phyloP scores from a whole-genome alignment of 306 rosid species.

The Lathyrus sativus region DNA sequence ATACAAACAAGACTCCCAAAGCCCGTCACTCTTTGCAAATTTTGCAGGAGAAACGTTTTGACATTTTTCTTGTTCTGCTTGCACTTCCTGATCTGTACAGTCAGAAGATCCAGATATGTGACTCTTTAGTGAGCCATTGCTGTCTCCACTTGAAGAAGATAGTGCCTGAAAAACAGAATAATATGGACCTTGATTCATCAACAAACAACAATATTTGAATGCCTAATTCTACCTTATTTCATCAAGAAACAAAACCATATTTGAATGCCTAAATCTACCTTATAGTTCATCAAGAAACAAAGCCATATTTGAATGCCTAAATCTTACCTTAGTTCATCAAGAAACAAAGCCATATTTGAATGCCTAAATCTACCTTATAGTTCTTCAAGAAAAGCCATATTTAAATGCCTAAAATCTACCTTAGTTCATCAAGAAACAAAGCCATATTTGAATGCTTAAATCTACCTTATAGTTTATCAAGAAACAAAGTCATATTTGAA shows the following conservation, averaged over 20 bases:
- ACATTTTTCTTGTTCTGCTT: conserved; percentile 26
- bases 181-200: conserved; percentile 9
- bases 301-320: background rate
- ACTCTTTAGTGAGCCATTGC: conserved; percentile 22
- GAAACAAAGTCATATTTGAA: background rate
- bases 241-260: conserved; percentile 20
- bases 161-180: conserved; percentile 46
- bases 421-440: background rate
- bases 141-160: conserved; percentile 32
- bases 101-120: conserved; percentile 41
- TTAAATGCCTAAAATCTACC: background rate
- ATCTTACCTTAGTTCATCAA: conserved; percentile 21
- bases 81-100: conserved; percentile 29
- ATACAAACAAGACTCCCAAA: background rate
- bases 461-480: conserved; percentile 7
- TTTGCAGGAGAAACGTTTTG: background rate
- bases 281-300: background rate
- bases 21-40: background rate
- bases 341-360: conserved; percentile 1
- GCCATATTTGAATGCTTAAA: conserved; percentile 25
- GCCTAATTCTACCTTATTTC: conserved; percentile 18
- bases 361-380: conserved; percentile 24
- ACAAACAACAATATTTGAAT: background rate
- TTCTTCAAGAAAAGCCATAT: conserved; percentile 20
- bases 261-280: background rate